Conservation (phyloP, 2,329 filamentous ascomycete genomes). For the Byssoonygena ceratinophila region DNA sequence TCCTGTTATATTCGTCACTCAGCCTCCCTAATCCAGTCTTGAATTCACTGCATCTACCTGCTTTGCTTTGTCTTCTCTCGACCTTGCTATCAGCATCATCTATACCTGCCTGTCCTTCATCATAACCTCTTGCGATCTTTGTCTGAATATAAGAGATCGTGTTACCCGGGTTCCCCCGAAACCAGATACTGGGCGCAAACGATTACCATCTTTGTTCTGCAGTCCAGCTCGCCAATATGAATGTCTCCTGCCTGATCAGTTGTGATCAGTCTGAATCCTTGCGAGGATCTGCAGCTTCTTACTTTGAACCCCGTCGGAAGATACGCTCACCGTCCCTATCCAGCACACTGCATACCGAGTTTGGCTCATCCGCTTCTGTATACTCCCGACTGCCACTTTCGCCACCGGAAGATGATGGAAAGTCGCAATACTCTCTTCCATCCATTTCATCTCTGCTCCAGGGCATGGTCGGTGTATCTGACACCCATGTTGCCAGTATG, state of each 20-base stretch:
- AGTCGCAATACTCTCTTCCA: slow-evolving; percentile 70
- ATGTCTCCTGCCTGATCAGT: slow-evolving; percentile 8
- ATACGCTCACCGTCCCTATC: slow-evolving; percentile 1
- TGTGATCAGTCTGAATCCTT: not conserved
- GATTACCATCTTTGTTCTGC: not conserved
- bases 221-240: not conserved
- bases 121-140: not conserved
- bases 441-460: slow-evolving; percentile 87
- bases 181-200: not conserved
- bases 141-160: not conserved
- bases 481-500: slow-evolving; percentile 15
- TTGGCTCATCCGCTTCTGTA: slow-evolving; percentile 19
- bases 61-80: not conserved
- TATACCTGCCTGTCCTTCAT: not conserved
- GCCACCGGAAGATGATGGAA: slow-evolving; percentile 43
- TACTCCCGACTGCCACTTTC: slow-evolving; percentile 26
- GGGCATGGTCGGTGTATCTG: slow-evolving; percentile 54
- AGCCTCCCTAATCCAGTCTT: not conserved
- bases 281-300: not conserved
- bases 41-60: not conserved
- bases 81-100: not conserved
- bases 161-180: not conserved
- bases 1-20: slow-evolving; percentile 1
- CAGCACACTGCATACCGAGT: not conserved
- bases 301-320: not conserved